Percentiles rank a stretch among this genome's conserved stretches.
Evolutionary conservation across 164 flowering plant genomes (phyloP).

Genomic region (Tetrastigma voinierianum): DNA sequence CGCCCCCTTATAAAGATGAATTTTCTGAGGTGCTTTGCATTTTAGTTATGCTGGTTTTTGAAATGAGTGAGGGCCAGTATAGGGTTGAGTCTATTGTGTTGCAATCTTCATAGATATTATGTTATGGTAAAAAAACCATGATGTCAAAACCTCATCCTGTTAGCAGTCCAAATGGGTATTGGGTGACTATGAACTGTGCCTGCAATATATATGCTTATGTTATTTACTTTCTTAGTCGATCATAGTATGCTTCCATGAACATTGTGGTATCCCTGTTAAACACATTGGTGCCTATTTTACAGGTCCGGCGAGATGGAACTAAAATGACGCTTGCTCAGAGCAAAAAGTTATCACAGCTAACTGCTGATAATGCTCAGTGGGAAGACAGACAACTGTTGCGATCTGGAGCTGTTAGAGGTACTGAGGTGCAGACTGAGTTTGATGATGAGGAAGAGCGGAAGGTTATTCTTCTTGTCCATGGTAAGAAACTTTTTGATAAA

Average conservation of each 20-base stretch:
- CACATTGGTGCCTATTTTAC: constrained; percentile 3
- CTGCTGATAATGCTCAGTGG: constrained; percentile 98
- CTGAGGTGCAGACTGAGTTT: constrained; percentile 95
- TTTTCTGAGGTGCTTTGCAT: too few species aligned
- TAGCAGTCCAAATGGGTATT: too few species aligned
- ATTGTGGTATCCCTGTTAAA: neutral
- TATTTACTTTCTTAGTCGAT: neutral
- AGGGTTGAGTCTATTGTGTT: too few species aligned
- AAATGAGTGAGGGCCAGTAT: too few species aligned
- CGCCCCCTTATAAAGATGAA: too few species aligned
- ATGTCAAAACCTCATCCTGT: too few species aligned
- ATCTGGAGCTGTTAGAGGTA: constrained; percentile 97
- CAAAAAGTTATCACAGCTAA: constrained; percentile 82
- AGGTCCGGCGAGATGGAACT: constrained; percentile 89
- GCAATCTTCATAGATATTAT: too few species aligned
- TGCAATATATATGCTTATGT: too few species aligned
- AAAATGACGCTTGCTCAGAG: constrained; percentile 91
- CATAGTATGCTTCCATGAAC: neutral
- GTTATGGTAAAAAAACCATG: too few species aligned
- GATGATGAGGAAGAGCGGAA: constrained; percentile 94
- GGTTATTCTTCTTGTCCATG: constrained; percentile 95
- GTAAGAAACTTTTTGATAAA: constrained; percentile 35
- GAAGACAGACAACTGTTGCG: constrained; percentile 93
- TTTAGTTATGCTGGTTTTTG: too few species aligned
- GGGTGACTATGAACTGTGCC: too few species aligned